A percentile compares a stretch with the other conserved stretches of the same genome.
These are phyloP conservation scores for Fusarium pseudocircinatum DNA, from an alignment of 2,329 filamentous ascomycete species.

Conservation along the genomic window DNA sequence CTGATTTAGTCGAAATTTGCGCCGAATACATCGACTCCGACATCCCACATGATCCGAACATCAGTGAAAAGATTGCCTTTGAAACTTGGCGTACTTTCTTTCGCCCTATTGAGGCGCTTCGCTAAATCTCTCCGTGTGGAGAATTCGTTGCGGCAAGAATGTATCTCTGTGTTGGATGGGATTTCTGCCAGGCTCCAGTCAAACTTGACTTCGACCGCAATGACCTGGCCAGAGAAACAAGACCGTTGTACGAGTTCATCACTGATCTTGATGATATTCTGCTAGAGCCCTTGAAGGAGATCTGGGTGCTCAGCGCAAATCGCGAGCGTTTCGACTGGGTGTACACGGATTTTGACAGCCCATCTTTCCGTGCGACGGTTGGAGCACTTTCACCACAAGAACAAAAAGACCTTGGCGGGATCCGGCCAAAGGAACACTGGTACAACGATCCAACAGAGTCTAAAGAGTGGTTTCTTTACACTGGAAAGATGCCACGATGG, in stretches of 20 bases:
- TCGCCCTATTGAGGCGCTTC: not conserved
- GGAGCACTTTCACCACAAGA: not conserved
- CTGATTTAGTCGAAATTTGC: not conserved
- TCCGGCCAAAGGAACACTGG: not conserved
- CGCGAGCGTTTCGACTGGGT: not conserved
- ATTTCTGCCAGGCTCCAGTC: not conserved
- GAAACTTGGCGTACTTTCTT: not conserved
- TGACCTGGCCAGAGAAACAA: not conserved
- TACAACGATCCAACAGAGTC: not conserved
- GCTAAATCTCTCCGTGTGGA: not conserved
- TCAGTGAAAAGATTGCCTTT: not conserved
- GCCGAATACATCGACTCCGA: not conserved
- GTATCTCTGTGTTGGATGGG: not conserved
- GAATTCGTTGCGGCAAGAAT: not conserved
- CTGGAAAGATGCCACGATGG: not conserved
- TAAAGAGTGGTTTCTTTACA: rapidly evolving
- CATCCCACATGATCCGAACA: not conserved
- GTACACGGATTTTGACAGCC: not conserved
- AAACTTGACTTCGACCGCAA: rapidly evolving
- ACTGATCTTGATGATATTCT: not conserved
- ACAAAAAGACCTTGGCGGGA: not conserved
- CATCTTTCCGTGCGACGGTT: not conserved
- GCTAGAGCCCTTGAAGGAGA: not conserved
- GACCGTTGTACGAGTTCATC: rapidly evolving
- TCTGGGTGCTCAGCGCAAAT: not conserved